Percentiles rank a stretch among this genome's conserved stretches.
Evolutionary conservation across 1,284 basidiomycete genomes (phyloP).

Genomic region (Cystobasidiaceae sp.): DNA sequence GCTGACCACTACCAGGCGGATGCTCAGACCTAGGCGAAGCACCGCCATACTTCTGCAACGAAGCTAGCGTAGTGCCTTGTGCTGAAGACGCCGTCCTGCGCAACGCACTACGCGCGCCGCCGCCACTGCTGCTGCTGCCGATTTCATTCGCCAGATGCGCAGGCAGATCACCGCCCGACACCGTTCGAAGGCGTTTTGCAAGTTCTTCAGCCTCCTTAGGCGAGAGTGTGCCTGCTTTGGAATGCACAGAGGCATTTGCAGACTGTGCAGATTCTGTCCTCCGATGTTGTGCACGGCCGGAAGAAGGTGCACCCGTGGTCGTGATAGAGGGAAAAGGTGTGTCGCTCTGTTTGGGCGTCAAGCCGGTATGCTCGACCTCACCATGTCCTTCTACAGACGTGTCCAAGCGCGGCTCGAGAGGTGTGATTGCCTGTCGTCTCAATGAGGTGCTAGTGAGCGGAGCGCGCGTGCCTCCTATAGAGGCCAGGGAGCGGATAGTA

Average conservation of each 20-base stretch:
- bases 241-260: neutral
- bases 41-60: constrained; percentile 4
- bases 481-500: constrained; percentile 23
- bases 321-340: neutral
- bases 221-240: constrained; percentile 15
- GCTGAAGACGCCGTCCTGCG: constrained; percentile 16
- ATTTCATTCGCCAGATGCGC: neutral
- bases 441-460: constrained; percentile 12
- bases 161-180: constrained; percentile 16
- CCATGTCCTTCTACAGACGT: neutral
- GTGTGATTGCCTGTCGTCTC: neutral
- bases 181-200: constrained; percentile 22
- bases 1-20: neutral
- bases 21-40: constrained; percentile 1
- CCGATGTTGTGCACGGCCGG: too few relatives aligned
- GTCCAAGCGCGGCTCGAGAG: constrained; percentile 20
- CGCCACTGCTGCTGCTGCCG: constrained; percentile 1
- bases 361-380: constrained; percentile 8
- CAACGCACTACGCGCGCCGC: neutral
- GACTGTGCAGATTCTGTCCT: neutral
- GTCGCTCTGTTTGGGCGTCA: constrained; percentile 8
- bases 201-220: constrained; percentile 17
- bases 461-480: constrained; percentile 5
- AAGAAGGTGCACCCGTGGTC: too few relatives aligned
- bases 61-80: neutral